These are phyloP conservation scores for Blattamonas nauphoetae DNA, from an alignment of 78 protist species.

Conservation along the genomic window DNA sequence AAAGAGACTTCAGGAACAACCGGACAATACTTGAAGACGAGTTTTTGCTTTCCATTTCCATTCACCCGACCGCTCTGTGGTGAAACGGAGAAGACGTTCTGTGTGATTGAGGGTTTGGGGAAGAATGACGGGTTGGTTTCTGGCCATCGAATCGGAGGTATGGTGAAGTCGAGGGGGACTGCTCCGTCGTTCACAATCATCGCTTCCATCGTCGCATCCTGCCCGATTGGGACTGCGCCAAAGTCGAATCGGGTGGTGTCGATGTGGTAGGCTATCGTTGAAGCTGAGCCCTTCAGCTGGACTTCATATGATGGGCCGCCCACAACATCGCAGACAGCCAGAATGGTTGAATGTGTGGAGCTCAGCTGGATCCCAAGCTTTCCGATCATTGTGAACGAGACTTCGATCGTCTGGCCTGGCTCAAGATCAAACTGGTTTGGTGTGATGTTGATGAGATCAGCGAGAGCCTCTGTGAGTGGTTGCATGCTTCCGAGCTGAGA, in stretches of 20 bases:
- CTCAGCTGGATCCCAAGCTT: neutral
- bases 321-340: conserved; percentile 43
- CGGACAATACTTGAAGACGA: neutral
- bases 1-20: neutral
- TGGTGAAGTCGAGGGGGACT: neutral
- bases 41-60: neutral
- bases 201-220: neutral
- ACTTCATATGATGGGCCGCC: conserved; percentile 58
- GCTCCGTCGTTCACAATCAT: neutral
- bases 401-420: conserved; percentile 30
- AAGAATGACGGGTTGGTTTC: neutral
- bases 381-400: conserved; percentile 37
- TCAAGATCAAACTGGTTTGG: conserved; percentile 40
- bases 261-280: conserved; percentile 29
- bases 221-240: conserved; percentile 4
- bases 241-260: conserved; percentile 27
- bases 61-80: neutral
- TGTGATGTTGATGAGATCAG: conserved; percentile 29
- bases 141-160: neutral
- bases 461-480: no score
- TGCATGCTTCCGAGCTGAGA: neutral
- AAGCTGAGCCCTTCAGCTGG: conserved; percentile 38
- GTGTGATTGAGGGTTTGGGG: neutral
- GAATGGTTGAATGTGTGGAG: no score
- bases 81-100: neutral